phyloP scores from a whole-genome alignment of 176 grass and related monocot species.

The maize (Zea mays) region DNA sequence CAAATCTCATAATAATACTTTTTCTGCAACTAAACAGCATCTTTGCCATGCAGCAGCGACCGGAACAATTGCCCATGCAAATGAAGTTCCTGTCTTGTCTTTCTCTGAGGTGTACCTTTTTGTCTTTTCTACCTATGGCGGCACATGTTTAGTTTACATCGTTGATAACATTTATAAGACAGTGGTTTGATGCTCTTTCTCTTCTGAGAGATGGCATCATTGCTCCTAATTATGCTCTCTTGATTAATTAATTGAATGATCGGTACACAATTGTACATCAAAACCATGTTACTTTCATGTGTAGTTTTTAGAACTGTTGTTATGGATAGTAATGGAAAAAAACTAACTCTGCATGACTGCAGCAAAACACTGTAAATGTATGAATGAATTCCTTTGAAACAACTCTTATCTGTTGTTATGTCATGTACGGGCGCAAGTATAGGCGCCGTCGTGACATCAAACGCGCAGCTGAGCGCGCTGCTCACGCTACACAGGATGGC shows the following conservation, averaged over 20 bases:
- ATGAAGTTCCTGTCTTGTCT: conserved; percentile 64
- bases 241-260: conserved; percentile 1
- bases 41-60: conserved; percentile 45
- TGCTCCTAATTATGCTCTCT: neutral
- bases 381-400: conserved; percentile 8
- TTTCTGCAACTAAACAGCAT: conserved; percentile 28
- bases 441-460: no score
- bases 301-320: conserved; percentile 14
- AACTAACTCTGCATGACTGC: conserved; percentile 6
- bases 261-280: neutral
- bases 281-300: neutral
- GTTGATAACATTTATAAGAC: neutral
- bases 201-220: neutral
- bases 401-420: neutral
- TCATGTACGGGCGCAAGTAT: no score
- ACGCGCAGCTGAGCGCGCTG: no score
- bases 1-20: neutral
- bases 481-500: no score
- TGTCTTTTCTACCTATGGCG: conserved; percentile 22
- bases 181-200: conserved; percentile 13
- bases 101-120: conserved; percentile 56
- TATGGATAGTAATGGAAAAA: neutral
- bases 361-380: neutral
- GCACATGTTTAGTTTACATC: conserved; percentile 8
- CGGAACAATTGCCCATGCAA: conserved; percentile 27